phyloP scores from a whole-genome alignment of 2,329 filamentous ascomycete genomes.

The Aspergillus sp. region DNA sequence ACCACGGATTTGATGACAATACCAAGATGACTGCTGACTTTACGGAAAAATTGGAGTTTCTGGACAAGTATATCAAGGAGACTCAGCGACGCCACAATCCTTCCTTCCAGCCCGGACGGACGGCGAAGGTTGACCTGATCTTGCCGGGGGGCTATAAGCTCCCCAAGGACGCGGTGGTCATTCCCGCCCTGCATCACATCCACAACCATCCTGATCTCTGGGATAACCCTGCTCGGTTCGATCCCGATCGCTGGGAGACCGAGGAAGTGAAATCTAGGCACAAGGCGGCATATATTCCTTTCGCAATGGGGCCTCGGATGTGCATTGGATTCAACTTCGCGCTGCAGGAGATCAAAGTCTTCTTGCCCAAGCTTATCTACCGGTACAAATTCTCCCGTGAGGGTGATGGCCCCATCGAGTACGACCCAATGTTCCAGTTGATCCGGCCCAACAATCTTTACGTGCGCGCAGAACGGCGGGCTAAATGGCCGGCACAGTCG shows the following conservation, averaged over 20 bases:
- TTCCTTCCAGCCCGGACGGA: slow-evolving; percentile 61
- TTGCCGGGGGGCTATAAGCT: slow-evolving; percentile 60
- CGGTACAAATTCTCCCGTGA: slow-evolving; percentile 56
- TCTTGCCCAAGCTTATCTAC: slow-evolving; percentile 56
- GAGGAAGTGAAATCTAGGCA: slow-evolving; percentile 54
- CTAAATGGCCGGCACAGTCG: slow-evolving; percentile 23
- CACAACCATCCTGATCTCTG: slow-evolving; percentile 56
- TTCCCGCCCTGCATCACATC: slow-evolving; percentile 49
- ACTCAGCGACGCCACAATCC: slow-evolving; percentile 61
- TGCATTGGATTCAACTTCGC: slow-evolving; percentile 68
- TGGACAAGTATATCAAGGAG: slow-evolving; percentile 53
- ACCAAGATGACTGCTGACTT: slow-evolving; percentile 50
- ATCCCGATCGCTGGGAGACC: slow-evolving; percentile 61
- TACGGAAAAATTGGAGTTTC: slow-evolving; percentile 48
- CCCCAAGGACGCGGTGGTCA: slow-evolving; percentile 52
- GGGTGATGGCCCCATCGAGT: slow-evolving; percentile 48
- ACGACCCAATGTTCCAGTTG: slow-evolving; percentile 31
- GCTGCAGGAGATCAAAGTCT: slow-evolving; percentile 59
- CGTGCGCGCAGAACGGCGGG: slow-evolving; percentile 15
- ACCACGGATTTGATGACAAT: slow-evolving; percentile 47
- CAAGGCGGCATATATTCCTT: slow-evolving; percentile 57
- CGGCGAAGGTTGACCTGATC: slow-evolving; percentile 55
- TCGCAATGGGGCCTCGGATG: slow-evolving; percentile 56
- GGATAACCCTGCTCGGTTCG: slow-evolving; percentile 58
- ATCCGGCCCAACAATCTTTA: slow-evolving; percentile 29